Percentiles rank a stretch among this genome's conserved stretches.
Conservation (phyloP, 2,329 filamentous ascomycete genomes). For the Colletotrichum brevisporum region DNA sequence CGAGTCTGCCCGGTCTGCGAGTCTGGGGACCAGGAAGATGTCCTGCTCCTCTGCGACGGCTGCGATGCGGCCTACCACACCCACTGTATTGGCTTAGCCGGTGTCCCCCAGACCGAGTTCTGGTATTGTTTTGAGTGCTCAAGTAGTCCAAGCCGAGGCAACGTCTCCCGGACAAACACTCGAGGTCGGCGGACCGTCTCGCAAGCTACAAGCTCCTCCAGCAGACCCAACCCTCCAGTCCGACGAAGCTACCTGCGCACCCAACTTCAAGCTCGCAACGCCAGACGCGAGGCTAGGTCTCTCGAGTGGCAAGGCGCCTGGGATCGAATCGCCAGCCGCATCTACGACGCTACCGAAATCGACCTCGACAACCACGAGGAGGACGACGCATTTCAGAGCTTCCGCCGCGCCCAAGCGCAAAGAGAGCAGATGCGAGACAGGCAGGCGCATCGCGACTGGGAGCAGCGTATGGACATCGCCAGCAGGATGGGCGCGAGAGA, state of each 20-base stretch:
- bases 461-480: constrained; percentile 86
- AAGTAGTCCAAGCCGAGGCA: constrained; percentile 52
- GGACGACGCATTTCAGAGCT: constrained; percentile 69
- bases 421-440: constrained; percentile 61
- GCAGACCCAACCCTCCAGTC: constrained; percentile 16
- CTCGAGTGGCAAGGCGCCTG: constrained; percentile 93
- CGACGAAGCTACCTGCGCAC: constrained; percentile 66
- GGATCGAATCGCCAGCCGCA: constrained; percentile 72
- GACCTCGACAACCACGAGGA: constrained; percentile 92
- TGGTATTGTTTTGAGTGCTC: constrained; percentile 95
- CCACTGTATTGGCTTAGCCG: constrained; percentile 87
- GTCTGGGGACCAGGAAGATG: constrained; percentile 83
- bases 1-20: constrained; percentile 91
- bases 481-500: constrained; percentile 82
- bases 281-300: constrained; percentile 75
- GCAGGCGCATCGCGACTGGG: constrained; percentile 80
- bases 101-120: constrained; percentile 76
- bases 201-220: constrained; percentile 27
- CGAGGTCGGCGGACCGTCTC: constrained; percentile 16
- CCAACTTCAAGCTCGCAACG: constrained; percentile 68
- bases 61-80: constrained; percentile 94
- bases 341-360: constrained; percentile 78
- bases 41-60: constrained; percentile 90
- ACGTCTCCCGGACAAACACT: constrained; percentile 23
- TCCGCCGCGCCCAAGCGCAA: constrained; percentile 66